Evolutionary conservation across 1,139 yeast genomes (phyloP).

Genomic region (Diutina sp.): DNA sequence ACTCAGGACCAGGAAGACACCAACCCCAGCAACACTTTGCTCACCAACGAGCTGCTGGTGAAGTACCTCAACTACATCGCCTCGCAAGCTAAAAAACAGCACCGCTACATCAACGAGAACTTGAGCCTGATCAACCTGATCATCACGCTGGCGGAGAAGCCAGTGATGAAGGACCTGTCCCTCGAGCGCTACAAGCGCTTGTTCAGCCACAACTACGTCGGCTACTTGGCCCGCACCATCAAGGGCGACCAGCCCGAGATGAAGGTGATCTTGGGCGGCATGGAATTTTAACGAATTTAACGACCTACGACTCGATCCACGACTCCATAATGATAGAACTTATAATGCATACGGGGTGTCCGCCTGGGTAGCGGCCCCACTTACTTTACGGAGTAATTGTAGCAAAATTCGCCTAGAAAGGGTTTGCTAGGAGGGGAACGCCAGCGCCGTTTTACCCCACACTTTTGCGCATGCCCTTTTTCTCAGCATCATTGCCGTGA

Average conservation of each 20-base stretch:
- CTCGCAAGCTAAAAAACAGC: slow-evolving; percentile 12
- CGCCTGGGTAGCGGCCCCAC: neutral
- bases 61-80: slow-evolving; percentile 12
- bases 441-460: neutral
- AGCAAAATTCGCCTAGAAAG: no score
- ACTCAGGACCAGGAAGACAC: slow-evolving; percentile 4
- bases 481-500: neutral
- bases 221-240: neutral
- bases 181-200: slow-evolving; percentile 3
- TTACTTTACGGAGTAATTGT: neutral
- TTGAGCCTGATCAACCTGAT: slow-evolving; percentile 12
- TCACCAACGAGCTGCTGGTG: slow-evolving; percentile 7
- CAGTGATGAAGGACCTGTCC: slow-evolving; percentile 5
- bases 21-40: slow-evolving; percentile 2
- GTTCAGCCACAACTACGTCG: slow-evolving; percentile 2
- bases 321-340: neutral
- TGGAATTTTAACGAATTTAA: neutral
- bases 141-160: slow-evolving; percentile 11
- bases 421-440: no score
- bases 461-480: neutral
- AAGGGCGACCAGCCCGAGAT: neutral
- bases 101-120: slow-evolving; percentile 10
- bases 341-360: neutral
- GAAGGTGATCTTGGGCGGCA: neutral
- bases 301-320: neutral